Conservation (phyloP, 2,329 filamentous ascomycete genomes). For the Pestalotiopsis sp. region DNA sequence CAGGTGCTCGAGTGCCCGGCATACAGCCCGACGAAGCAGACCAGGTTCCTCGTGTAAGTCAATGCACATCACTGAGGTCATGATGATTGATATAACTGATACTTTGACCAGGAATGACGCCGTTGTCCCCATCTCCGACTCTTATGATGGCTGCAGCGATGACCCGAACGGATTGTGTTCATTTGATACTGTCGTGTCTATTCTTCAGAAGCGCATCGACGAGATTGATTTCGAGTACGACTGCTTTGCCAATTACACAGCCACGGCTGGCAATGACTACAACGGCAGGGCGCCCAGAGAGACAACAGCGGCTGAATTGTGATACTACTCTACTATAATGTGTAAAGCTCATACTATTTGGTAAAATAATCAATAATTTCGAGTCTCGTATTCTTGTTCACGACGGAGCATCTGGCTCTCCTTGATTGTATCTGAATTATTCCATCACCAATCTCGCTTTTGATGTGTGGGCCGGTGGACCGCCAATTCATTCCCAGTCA, state of each 20-base stretch:
- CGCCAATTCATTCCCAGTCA: background rate
- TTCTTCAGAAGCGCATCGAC: constrained; percentile 30
- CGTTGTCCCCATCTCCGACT: constrained; percentile 31
- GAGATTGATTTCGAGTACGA: constrained; percentile 36
- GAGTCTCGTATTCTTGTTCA: background rate
- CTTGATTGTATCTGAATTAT: too few relatives aligned
- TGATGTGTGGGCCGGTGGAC: too few relatives aligned
- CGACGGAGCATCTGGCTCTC: too few relatives aligned
- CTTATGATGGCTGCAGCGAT: constrained; percentile 28
- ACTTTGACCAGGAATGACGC: constrained; percentile 31
- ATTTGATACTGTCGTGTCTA: constrained; percentile 33
- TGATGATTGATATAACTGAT: background rate
- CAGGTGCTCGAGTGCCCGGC: constrained; percentile 36
- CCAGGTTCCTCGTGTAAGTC: constrained; percentile 35
- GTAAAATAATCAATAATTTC: background rate
- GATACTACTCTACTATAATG: background rate
- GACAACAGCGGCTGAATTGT: background rate
- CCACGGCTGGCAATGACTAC: constrained; percentile 29
- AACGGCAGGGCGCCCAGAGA: constrained; percentile 30
- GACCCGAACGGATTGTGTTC: constrained; percentile 33
- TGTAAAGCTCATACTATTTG: background rate
- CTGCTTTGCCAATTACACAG: constrained; percentile 32
- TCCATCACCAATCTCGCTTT: too few relatives aligned
- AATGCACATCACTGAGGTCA: background rate
- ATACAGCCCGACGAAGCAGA: constrained; percentile 34